Conservation (phyloP, 768 basidiomycete species). For the Lentinula sp. region DNA sequence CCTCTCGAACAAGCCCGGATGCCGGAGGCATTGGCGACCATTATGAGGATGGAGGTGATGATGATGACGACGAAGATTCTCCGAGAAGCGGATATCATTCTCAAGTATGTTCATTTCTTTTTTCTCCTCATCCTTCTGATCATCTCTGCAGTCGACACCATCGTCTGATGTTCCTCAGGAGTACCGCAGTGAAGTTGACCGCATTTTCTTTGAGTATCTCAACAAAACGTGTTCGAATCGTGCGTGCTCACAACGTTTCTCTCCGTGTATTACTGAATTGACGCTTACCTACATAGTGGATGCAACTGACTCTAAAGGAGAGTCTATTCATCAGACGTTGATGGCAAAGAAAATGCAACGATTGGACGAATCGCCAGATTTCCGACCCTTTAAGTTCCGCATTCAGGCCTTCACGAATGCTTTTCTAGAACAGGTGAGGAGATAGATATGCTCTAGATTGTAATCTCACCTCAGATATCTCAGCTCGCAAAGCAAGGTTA, state of each 20-base stretch:
- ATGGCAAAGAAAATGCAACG: constrained; percentile 99
- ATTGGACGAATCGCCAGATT: constrained; percentile 92
- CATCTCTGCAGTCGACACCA: constrained; percentile 4
- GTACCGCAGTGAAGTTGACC: constrained; percentile 77
- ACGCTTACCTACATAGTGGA: constrained; percentile 55
- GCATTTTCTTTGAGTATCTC: constrained; percentile 87
- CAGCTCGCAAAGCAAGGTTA: constrained; percentile 83
- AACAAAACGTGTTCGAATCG: constrained; percentile 86
- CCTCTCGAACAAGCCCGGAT: neutral
- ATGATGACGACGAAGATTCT: constrained; percentile 21
- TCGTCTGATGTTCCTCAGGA: constrained; percentile 69
- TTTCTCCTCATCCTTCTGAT: neutral
- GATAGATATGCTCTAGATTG: neutral
- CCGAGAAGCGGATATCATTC: neutral
- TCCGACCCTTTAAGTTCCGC: constrained; percentile 97
- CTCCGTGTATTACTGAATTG: neutral
- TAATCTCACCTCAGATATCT: neutral
- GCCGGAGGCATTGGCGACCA: constrained; percentile 15
- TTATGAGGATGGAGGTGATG: constrained; percentile 40
- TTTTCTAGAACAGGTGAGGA: constrained; percentile 79
- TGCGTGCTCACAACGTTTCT: constrained; percentile 34
- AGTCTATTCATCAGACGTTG: constrained; percentile 94
- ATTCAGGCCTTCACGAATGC: constrained; percentile 97
- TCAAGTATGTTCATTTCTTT: neutral
- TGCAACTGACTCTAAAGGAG: constrained; percentile 89